Base-by-base conservation (phyloP, 2,329 filamentous ascomycete species). In the Biscogniauxia marginata region DNA sequence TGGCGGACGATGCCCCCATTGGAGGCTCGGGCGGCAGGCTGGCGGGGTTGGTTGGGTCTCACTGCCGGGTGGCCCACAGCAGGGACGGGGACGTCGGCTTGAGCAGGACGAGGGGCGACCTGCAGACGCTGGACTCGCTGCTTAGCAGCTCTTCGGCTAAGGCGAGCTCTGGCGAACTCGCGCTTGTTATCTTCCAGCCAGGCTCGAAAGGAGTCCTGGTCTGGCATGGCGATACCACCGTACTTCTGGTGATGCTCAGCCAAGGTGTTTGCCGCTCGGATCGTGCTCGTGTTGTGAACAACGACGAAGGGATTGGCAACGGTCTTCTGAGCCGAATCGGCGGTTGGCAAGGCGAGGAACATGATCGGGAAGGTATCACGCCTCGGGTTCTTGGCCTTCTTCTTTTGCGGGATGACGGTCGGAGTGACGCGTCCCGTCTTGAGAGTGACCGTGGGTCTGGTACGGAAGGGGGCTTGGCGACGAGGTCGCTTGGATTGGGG, bases 171-270 rank as follows among this genome's bases (percentile, higher is more conserved):
- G 22, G 55, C 51, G 44, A 62, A 60, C 16, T 52, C 23, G 5
- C 54, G 21, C 43, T 58, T 61, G 49, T 60, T 45, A n/a, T 25
- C 25, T 19, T 57, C 52, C 8, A 63, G 55, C 57, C 61, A 63
- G 30, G 39, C 25, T 16, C 46, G 48, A n/a, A 63, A 23, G 9
- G 43, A 24, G 8, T 56, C 43, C 8, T 53, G 30, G 25, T 20
- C 52, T 4, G 58, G 59, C 44, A 62, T 47, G 13, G 61, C 52
- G 18, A 47, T 49, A 21, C n/a, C n/a, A 8, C 57, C 59, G 20
- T 62, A 23, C 49, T 54, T 57, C 8, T 56, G 59, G 44, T 53
- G 39, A 46, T 25, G 24, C n/a, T 4, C 23, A 22, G 46, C 18
- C 44, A 46, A 11, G 44, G n/a, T 21, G 4, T 46, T 18, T 9